Base-by-base conservation (phyloP, 352 stramenopile genomes). In the Globisporangium cystogenes region DNA sequence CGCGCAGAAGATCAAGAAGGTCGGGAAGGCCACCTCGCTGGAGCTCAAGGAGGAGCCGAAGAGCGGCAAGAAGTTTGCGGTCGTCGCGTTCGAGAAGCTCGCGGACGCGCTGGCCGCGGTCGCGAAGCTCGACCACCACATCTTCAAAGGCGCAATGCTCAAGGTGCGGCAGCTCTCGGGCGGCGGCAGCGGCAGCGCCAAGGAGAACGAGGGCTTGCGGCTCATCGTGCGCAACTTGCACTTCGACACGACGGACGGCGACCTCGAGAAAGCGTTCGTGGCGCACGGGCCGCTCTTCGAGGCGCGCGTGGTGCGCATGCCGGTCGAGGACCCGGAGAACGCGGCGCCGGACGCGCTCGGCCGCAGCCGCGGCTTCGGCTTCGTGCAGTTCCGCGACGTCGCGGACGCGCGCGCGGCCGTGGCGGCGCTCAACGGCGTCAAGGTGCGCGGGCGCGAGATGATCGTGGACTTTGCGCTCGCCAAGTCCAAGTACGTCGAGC, bases 201-300 rank as follows among this genome's bases (percentile, higher is more conserved):
- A 76, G 29, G 55, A 72, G 47, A 61, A 59, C 20, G 76, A 89
- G 26, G 80, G 76, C 31, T 56, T 90, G 53, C 83, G 83, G 10
- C 62, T 94, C 31, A 94, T 94, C 43, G 76, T 94, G 46, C 83
- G 83, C 48, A 94, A 94, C 57, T 55, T 94, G 55, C 75, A 81
- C 23, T 94, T 94, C 60, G 70, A 92, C 63, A 82, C 80, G 20
- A 87, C 66, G 0, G 79, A 92, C 42, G 71, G 65, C 20, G 83
- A 94, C 57, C 31, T 94, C 21, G 69, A 84, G 29, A 84, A 84
- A 59, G 57, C 84, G 1, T 94, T 94, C 41, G 69, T 68, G n/a
- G 63, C 67, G 44, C 65, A 81, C 57, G 83, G 83, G 0, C 66
- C 75, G 5, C 54, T 94, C 42, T 78, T 72, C n/a, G 83, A 94